Percentiles rank a stretch among this genome's conserved stretches.
Conservation (phyloP, 306 rosid genomes). For the Aeschynomene evenia region DNA sequence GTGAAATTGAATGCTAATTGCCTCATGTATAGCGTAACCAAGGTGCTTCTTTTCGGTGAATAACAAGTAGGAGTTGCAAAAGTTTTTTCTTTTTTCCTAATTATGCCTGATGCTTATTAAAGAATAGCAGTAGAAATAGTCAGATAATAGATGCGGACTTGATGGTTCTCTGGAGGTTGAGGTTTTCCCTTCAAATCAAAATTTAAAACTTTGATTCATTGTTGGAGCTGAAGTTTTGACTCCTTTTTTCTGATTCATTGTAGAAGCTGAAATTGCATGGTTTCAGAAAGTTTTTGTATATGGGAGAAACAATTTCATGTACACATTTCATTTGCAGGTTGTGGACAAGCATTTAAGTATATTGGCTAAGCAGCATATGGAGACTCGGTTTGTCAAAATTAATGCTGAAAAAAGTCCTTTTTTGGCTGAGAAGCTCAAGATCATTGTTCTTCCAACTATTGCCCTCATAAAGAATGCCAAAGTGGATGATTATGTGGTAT, state of each 20-base stretch:
- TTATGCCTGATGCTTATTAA: not conserved
- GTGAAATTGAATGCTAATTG: constrained; percentile 3
- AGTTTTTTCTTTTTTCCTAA: not conserved
- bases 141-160: not conserved
- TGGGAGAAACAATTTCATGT: constrained; percentile 30
- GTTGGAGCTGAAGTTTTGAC: not conserved
- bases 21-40: not conserved
- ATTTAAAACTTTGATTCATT: not conserved
- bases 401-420: constrained; percentile 96
- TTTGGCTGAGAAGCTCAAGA: constrained; percentile 88
- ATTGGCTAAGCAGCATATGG: constrained; percentile 86
- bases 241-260: not conserved
- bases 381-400: constrained; percentile 81
- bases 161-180: not conserved
- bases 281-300: not conserved
- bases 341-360: constrained; percentile 81
- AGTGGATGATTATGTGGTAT: constrained; percentile 97
- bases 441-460: constrained; percentile 85
- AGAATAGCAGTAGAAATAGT: not conserved
- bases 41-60: not conserved
- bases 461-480: constrained; percentile 93
- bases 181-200: not conserved
- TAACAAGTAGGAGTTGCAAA: too few species aligned
- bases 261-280: not conserved
- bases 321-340: constrained; percentile 57